These are phyloP conservation scores for Trichocomaceae sp. DNA, from an alignment of 2,329 filamentous ascomycete species.

Conservation along the genomic window DNA sequence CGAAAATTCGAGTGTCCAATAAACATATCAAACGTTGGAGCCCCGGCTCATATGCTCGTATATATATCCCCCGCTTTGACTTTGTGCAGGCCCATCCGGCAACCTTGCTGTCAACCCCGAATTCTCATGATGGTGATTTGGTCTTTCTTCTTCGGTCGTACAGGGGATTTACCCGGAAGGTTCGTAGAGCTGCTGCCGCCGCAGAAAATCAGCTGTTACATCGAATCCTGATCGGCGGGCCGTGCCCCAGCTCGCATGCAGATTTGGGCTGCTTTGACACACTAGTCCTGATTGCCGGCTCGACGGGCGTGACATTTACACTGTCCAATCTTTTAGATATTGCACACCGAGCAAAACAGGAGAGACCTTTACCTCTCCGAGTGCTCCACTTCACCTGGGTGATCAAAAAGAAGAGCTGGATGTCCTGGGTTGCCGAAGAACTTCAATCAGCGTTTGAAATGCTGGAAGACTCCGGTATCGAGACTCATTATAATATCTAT, in stretches of 20 bases:
- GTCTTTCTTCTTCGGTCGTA: constrained; percentile 45
- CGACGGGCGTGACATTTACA: constrained; percentile 55
- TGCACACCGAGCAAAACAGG: not conserved
- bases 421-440: constrained; percentile 10
- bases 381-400: constrained; percentile 13
- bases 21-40: constrained; percentile 43
- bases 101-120: constrained; percentile 53
- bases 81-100: constrained; percentile 53
- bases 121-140: constrained; percentile 51
- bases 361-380: constrained; percentile 7
- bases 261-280: constrained; percentile 45
- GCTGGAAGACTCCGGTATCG: not conserved
- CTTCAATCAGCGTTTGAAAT: not conserved
- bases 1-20: constrained; percentile 29
- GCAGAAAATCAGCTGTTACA: constrained; percentile 6
- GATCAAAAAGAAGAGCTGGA: constrained; percentile 7
- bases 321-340: constrained; percentile 14
- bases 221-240: constrained; percentile 48
- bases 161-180: constrained; percentile 44
- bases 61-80: constrained; percentile 50
- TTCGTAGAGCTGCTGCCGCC: constrained; percentile 30
- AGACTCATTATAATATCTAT: not conserved
- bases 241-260: constrained; percentile 50
- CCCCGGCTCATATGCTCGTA: constrained; percentile 57
- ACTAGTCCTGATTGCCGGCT: constrained; percentile 53